Conservation (phyloP, 768 basidiomycete species). For the Sporobolomyces roseus region DNA sequence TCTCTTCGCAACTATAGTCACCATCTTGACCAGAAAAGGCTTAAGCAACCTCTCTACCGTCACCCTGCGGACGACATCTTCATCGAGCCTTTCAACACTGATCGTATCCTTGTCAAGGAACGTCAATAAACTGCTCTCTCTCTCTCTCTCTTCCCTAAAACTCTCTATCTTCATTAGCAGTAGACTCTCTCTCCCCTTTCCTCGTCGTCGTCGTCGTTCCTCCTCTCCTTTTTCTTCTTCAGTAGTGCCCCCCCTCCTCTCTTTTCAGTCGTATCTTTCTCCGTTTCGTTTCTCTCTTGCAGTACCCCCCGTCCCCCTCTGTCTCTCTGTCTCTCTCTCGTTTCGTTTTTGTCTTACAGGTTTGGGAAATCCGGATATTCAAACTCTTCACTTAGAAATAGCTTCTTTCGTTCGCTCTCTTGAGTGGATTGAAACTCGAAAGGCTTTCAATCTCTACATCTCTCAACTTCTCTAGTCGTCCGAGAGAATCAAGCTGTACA, state of each 20-base stretch:
- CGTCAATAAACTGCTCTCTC: conserved; percentile 18
- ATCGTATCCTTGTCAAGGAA: conserved; percentile 34
- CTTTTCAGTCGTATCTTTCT: background rate
- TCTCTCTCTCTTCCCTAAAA: background rate
- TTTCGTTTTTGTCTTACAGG: background rate
- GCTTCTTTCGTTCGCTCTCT: no score
- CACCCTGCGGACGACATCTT: conserved; percentile 41
- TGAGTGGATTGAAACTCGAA: no score
- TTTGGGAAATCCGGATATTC: no score
- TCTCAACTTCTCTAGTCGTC: no score
- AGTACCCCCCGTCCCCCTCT: background rate
- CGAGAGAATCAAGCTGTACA: no score
- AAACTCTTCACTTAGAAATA: no score
- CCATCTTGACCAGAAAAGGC: conserved; percentile 75
- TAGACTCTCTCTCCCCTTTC: background rate
- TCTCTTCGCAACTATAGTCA: conserved; percentile 11
- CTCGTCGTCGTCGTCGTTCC: background rate
- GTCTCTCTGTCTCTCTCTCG: background rate
- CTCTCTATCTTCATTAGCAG: background rate
- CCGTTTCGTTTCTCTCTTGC: background rate
- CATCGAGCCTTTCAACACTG: conserved; percentile 25
- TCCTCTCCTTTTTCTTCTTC: background rate
- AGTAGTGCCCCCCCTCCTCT: background rate
- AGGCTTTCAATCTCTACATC: no score
- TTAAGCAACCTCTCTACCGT: conserved; percentile 58